Evolutionary conservation across 805 yeast species (phyloP).

Genomic region (Candida germanica): DNA sequence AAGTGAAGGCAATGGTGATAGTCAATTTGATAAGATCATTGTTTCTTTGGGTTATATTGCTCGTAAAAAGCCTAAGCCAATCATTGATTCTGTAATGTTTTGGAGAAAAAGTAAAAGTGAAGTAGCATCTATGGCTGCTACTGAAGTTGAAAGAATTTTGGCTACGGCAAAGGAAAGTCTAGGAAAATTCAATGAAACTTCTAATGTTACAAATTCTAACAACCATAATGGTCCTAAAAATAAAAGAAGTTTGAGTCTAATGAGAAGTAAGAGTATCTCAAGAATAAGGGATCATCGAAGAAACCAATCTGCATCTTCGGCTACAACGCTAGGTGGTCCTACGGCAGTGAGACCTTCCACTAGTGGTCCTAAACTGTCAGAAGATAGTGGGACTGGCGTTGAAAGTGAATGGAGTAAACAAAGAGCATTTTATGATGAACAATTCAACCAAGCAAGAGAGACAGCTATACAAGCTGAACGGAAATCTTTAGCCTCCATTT

Average conservation of each 20-base stretch:
- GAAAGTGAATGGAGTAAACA: conserved; percentile 18
- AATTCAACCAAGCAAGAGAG: conserved; percentile 46
- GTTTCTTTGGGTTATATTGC: conserved; percentile 89
- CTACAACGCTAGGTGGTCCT: neutral
- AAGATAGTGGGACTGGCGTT: neutral
- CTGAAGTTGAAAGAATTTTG: conserved; percentile 35
- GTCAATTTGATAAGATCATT: conserved; percentile 80
- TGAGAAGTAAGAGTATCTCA: conserved; percentile 39
- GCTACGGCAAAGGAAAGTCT: conserved; percentile 22
- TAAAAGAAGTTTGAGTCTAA: conserved; percentile 39
- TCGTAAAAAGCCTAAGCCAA: conserved; percentile 86
- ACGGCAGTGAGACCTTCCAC: neutral
- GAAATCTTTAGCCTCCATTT: conserved; percentile 82
- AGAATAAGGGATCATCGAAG: conserved; percentile 41
- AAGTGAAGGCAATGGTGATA: conserved; percentile 77
- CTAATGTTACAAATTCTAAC: conserved; percentile 7
- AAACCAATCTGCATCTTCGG: conserved; percentile 47
- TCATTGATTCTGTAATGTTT: conserved; percentile 95
- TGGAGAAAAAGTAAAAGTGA: conserved; percentile 96
- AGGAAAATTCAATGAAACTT: conserved; percentile 3
- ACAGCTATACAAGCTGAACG: conserved; percentile 82
- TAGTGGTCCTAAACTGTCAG: neutral
- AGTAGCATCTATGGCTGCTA: conserved; percentile 53
- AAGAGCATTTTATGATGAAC: conserved; percentile 29
- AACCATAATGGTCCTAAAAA: conserved; percentile 16